Base-by-base conservation (phyloP, 108 stramenopile species). In the Nannochloropsis gaditana region DNA sequence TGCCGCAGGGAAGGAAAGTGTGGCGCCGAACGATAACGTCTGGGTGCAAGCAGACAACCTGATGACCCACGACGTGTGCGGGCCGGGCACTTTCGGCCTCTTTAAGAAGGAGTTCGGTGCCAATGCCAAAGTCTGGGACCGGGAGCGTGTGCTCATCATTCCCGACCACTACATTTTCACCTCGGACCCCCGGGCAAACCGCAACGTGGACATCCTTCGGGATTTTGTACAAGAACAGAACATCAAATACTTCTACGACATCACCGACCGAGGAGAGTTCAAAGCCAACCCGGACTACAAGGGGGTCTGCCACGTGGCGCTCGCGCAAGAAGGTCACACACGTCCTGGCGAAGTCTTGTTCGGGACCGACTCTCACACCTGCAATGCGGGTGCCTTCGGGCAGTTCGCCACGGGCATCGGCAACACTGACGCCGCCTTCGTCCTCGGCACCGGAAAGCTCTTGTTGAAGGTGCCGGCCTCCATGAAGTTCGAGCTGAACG, bases 91-190 rank as follows among this genome's bases (percentile, higher is more conserved):
- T 4, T 84, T 88, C 84, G 87, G 87, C n/a, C 82, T 84, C 44
- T 88, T 88, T 41, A 84, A 88, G 84, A 88, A 88, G 73, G 87
- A 88, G 81, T 88, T 88, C 41, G 87, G 87, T 8, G 47, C 84
- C 9, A 43, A 81, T 21, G 87, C 87, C 41, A 83, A 88, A 84
- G 87, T 87, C 21, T 87, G 87, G 87, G 87, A 87, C 50, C 42
- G 11, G 9, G 87, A 87, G n/a, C 83, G 87, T n/a, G 87, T 87
- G 5, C 81, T 87, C n/a, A 87, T 87, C 19, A 87, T 87, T 42
- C 87, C 87, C 6, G 87, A 87, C 84, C 87, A 87, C 84, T 87
- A 87, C 84, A 87, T 87, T 47, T 87, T 87, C 44, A 87, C 87
- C 17, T 59, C 87, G 42, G 87, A 87, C 50, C 87, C 87, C 9